Conservation (phyloP, 1,284 basidiomycete genomes). For the Apiotrichum domesticum region DNA sequence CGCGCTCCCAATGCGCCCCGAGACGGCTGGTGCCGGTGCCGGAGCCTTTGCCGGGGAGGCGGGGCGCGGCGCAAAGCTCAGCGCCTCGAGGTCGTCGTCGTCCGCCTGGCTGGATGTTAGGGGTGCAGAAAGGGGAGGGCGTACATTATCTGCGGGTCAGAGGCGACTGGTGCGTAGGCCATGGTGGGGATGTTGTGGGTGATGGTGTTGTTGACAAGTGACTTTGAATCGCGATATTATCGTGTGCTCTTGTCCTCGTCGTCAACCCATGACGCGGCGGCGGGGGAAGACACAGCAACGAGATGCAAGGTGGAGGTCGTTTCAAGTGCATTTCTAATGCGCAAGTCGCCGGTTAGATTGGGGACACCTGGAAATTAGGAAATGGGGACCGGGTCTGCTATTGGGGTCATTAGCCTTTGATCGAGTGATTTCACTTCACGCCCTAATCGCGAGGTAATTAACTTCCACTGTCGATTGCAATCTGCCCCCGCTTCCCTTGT, state of each 20-base stretch:
- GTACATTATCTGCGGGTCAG: constrained; percentile 32
- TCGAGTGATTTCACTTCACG: too few species aligned
- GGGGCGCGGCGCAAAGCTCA: constrained; percentile 35
- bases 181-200: constrained; percentile 12
- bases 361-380: too few species aligned
- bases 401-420: too few species aligned
- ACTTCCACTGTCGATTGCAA: too few species aligned
- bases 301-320: too few species aligned
- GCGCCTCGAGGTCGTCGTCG: constrained; percentile 46
- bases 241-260: too few species aligned
- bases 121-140: constrained; percentile 2
- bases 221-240: background rate
- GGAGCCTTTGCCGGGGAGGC: constrained; percentile 6
- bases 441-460: too few species aligned
- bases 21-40: constrained; percentile 49
- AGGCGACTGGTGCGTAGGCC: constrained; percentile 26
- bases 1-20: constrained; percentile 63
- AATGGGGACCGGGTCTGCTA: too few species aligned
- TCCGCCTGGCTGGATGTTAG: constrained; percentile 41
- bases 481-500: too few species aligned
- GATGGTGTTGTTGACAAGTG: background rate
- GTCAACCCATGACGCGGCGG: too few species aligned
- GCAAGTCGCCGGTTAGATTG: too few species aligned
- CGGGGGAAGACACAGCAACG: background rate
- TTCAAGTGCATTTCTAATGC: too few species aligned